These are phyloP conservation scores for Trametes sanguinea DNA, from an alignment of 768 basidiomycete genomes.

Conservation along the genomic window DNA sequence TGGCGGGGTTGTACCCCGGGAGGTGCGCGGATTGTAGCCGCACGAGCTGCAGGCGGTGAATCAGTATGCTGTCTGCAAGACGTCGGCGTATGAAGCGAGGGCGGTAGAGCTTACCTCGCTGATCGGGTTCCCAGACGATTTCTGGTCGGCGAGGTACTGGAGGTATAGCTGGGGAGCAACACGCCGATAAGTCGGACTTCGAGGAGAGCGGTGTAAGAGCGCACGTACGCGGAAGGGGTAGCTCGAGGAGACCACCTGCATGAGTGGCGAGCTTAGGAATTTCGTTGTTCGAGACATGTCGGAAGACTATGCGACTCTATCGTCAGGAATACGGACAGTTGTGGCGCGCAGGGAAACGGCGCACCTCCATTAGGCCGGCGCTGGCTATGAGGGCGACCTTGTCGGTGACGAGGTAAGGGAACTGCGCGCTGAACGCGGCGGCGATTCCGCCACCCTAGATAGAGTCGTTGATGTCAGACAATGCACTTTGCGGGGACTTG, in stretches of 20 bases:
- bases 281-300: slow-evolving; percentile 76
- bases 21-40: slow-evolving; percentile 79
- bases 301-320: slow-evolving; percentile 40
- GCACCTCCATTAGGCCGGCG: slow-evolving; percentile 68
- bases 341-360: neutral
- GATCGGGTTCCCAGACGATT: slow-evolving; percentile 30
- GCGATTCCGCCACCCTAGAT: slow-evolving; percentile 72
- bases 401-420: slow-evolving; percentile 69
- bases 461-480: neutral
- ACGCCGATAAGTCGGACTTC: neutral
- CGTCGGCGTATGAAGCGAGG: neutral
- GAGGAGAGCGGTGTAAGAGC: neutral
- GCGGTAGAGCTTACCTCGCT: slow-evolving; percentile 28
- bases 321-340: too few relatives aligned
- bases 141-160: slow-evolving; percentile 34
- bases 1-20: slow-evolving; percentile 70
- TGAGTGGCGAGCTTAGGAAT: slow-evolving; percentile 75
- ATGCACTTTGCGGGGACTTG: neutral
- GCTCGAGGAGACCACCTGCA: slow-evolving; percentile 68
- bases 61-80: neutral
- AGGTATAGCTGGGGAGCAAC: slow-evolving; percentile 33
- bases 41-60: slow-evolving; percentile 50
- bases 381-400: slow-evolving; percentile 68
- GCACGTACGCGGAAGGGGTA: slow-evolving; percentile 53
- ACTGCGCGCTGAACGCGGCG: slow-evolving; percentile 67